Evolutionary conservation across 2,329 filamentous ascomycete species (phyloP).

Genomic region (Aspergillus oerlinghausenensis): DNA sequence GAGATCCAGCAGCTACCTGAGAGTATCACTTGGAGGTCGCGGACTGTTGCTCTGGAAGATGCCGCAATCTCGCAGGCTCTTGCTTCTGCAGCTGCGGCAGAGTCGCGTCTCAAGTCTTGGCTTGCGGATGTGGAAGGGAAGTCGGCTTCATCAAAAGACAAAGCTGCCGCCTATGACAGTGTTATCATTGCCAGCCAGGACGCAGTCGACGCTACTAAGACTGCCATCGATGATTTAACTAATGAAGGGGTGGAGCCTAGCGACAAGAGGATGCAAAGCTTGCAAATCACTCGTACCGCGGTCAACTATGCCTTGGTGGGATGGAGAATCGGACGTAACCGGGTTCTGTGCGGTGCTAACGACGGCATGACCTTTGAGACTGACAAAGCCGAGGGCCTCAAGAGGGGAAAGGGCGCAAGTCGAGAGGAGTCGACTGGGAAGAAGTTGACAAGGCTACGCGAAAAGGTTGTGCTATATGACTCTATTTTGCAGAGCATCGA

Average conservation of each 20-base stretch:
- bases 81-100: constrained; percentile 59
- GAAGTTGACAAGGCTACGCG: constrained; percentile 74
- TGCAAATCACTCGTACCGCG: constrained; percentile 87
- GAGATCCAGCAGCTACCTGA: constrained; percentile 55
- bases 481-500: constrained; percentile 87
- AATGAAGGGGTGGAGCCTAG: constrained; percentile 78
- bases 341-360: constrained; percentile 75
- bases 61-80: constrained; percentile 84
- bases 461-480: constrained; percentile 85
- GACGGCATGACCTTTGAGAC: constrained; percentile 64
- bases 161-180: constrained; percentile 83
- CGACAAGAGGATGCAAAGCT: constrained; percentile 81
- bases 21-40: constrained; percentile 78
- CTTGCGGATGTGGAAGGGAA: constrained; percentile 40
- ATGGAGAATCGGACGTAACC: constrained; percentile 90
- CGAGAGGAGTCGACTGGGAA: constrained; percentile 66
- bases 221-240: constrained; percentile 83
- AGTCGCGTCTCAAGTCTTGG: constrained; percentile 47
- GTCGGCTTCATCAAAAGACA: constrained; percentile 50
- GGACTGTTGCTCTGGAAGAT: constrained; percentile 85
- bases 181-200: constrained; percentile 89
- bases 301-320: constrained; percentile 92
- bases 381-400: constrained; percentile 45
- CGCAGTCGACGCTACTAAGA: constrained; percentile 86
- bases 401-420: constrained; percentile 49